Evolutionary conservation across 345 rosid genomes (phyloP).

Genomic region (Eucalyptus globulus): DNA sequence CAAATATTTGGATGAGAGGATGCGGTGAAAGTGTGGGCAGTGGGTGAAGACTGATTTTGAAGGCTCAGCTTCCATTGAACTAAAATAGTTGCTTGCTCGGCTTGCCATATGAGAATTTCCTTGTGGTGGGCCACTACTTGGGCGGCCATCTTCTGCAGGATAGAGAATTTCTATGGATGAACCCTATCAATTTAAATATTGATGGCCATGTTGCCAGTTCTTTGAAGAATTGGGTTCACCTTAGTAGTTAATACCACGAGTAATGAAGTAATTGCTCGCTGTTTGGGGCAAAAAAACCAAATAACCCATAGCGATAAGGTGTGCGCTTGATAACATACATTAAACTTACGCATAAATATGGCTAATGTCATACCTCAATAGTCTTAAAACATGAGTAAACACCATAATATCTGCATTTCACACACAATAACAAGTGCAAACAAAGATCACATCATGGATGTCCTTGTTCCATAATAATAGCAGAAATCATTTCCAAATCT

Average conservation of each 20-base stretch:
- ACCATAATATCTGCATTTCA: not conserved
- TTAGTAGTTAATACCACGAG: not conserved
- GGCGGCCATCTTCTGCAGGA: not conserved
- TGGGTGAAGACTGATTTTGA: too few species aligned
- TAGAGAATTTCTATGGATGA: not conserved
- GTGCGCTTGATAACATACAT: not conserved
- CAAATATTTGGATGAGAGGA: too few species aligned
- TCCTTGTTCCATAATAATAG: not conserved
- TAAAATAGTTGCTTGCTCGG: too few species aligned
- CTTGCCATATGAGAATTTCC: not conserved
- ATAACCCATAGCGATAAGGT: not conserved
- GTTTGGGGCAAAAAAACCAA: not conserved
- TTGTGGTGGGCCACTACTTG: not conserved
- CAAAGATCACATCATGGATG: not conserved
- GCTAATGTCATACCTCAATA: too few species aligned
- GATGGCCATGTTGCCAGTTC: not conserved
- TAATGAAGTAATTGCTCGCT: too few species aligned
- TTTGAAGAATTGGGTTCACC: not conserved
- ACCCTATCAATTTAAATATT: not conserved
- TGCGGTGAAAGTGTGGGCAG: accelerated
- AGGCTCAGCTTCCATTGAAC: too few species aligned
- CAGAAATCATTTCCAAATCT: not conserved
- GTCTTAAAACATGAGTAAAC: not conserved
- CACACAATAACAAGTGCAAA: not conserved
- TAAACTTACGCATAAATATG: too few species aligned